Base-by-base conservation (phyloP, 257 asterid genomes). In the Forsythia viridissima region DNA sequence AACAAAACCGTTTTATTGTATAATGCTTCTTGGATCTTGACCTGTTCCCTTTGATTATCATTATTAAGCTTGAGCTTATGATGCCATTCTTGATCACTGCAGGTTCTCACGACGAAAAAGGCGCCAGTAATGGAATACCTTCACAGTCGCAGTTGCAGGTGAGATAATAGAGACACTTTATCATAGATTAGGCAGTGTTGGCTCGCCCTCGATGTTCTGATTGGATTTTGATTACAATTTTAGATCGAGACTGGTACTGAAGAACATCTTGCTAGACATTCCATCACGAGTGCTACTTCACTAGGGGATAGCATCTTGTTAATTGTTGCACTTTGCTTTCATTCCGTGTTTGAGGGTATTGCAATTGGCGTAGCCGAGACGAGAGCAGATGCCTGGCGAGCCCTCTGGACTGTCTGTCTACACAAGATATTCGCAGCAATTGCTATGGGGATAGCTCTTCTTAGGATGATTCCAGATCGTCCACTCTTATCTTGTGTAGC, bases 361-460 rank as follows among this genome's bases (percentile, higher is more conserved):
- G 98, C 97, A 3, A 94, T 94, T 0, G 98, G 97, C 20, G 98
- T 94, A 41, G 96, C 98, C 6, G 92, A 92, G 83, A 88, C 96
- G 0, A 69, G 89, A 78, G 88, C 91, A 1, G 97, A 91, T 41
- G 96, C 98, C 40, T 94, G 97, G 98, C 89, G 90, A 74, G 91
- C 97, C 15, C 94, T 94, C 4, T 94, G 98, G 97, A 92, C 97
- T 0, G 97, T 92, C 39, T 82, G 89, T 44, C 87, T 94, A 36
- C 98, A 94, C 96, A 94, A 94, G 72, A 86, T 94, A 77, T 92
- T 94, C 40, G 98, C 97, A 6, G 98, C 98, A 38, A 83, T 92
- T 34, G 98, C 98, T 24, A 94, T 92, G 97, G 98, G 98, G 73
- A 91, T 94, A 74, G 97, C 98, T 48, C 97, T 94, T 13, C 97